Evolutionary conservation across 441 rosid species (phyloP).

Genomic region (Populus hybrid): DNA sequence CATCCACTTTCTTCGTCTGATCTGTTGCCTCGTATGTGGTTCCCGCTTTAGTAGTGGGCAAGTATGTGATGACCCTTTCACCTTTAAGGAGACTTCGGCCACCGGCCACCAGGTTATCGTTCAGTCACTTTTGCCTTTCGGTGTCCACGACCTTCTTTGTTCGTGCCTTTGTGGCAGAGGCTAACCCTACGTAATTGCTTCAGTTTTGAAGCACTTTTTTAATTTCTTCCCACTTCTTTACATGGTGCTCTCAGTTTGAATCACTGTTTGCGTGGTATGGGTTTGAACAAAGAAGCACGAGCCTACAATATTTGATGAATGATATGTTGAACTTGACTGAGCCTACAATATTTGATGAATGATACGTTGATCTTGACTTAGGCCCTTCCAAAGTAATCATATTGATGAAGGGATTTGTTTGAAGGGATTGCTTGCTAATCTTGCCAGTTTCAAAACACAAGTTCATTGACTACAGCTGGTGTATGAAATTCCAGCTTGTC

Average conservation of each 20-base stretch:
- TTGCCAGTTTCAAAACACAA: not conserved
- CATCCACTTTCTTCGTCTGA: not conserved
- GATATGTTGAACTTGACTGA: not conserved
- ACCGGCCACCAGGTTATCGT: no score
- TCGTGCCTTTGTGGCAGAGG: no score
- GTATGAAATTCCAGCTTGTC: not conserved
- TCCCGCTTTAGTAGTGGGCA: no score
- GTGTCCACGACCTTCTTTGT: no score
- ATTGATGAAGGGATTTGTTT: not conserved
- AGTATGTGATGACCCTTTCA: no score
- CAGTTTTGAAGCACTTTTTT: not conserved
- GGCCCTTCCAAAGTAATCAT: not conserved
- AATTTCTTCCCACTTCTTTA: not conserved
- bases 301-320: not conserved
- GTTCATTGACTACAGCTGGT: not conserved
- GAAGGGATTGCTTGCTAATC: not conserved
- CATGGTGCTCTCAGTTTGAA: slow-evolving; percentile 3
- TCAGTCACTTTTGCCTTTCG: no score
- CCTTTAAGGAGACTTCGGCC: no score
- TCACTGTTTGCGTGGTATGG: not conserved
- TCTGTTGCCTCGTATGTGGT: not conserved
- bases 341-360: no score
- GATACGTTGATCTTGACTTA: no score
- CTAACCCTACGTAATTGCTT: not conserved
- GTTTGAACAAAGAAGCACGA: not conserved